These are phyloP conservation scores for Poa pratensis DNA, from an alignment of 176 grass and related monocot genomes.

Conservation along the genomic window DNA sequence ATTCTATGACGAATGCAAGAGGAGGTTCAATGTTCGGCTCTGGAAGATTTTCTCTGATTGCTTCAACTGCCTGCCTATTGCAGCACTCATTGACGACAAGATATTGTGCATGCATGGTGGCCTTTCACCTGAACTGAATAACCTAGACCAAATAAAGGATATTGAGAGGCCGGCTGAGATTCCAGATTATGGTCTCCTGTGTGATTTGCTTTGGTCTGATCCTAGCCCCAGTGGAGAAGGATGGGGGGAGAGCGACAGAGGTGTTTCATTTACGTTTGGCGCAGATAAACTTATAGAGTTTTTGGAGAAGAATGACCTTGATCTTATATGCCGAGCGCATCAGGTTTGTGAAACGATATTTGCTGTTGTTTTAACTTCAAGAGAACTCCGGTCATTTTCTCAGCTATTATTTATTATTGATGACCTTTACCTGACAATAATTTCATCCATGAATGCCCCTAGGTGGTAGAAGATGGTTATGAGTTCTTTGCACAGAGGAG, in stretches of 20 bases:
- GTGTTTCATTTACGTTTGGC: constrained; percentile 69
- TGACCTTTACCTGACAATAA: constrained; percentile 30
- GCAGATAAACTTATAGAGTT: constrained; percentile 72
- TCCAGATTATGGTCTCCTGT: constrained; percentile 58
- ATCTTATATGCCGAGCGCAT: constrained; percentile 75
- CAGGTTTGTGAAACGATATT: constrained; percentile 49
- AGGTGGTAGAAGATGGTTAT: constrained; percentile 60
- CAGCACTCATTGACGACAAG: constrained; percentile 56
- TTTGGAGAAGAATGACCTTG: constrained; percentile 74
- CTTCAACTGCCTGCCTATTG: constrained; percentile 62
- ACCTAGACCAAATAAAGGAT: constrained; percentile 56
- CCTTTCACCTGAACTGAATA: constrained; percentile 52
- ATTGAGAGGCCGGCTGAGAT: constrained; percentile 57
- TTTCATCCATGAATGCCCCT: background rate
- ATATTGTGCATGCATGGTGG: constrained; percentile 64
- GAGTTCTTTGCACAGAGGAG: constrained; percentile 58
- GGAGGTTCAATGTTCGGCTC: constrained; percentile 71
- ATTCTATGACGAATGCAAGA: constrained; percentile 74
- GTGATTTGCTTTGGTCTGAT: constrained; percentile 66
- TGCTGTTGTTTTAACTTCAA: background rate
- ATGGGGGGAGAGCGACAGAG: constrained; percentile 57
- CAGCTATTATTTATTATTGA: constrained; percentile 19
- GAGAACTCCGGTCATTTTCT: background rate
- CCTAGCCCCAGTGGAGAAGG: constrained; percentile 56
- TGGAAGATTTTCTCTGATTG: constrained; percentile 69